Evolutionary conservation across 352 stramenopile species (phyloP).

Genomic region (Phytophthora capsici): DNA sequence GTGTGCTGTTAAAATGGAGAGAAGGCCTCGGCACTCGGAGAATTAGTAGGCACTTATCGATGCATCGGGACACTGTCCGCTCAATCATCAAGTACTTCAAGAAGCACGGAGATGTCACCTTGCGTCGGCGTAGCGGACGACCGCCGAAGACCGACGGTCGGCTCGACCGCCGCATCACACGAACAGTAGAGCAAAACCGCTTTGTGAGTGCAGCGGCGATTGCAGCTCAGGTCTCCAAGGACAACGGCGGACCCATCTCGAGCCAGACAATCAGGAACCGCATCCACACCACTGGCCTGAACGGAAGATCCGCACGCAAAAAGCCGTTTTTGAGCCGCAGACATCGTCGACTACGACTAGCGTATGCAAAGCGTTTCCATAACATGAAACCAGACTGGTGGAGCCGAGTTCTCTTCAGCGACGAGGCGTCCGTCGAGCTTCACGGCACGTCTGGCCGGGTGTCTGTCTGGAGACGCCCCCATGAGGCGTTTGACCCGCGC

Average conservation of each 20-base stretch:
- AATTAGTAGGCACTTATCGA: background rate
- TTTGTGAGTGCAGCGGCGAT: background rate
- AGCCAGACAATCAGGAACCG: background rate
- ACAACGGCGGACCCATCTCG: no score
- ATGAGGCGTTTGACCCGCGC: background rate
- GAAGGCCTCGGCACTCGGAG: background rate
- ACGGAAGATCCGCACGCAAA: background rate
- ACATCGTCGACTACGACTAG: background rate
- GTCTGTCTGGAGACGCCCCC: background rate
- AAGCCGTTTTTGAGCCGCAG: slow-evolving; percentile 7
- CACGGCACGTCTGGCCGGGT: no score
- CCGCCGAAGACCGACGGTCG: no score
- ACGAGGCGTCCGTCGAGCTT: no score
- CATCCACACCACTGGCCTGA: background rate
- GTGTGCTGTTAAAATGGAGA: background rate
- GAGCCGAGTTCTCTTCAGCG: background rate
- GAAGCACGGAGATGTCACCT: background rate
- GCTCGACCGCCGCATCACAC: background rate
- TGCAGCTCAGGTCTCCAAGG: background rate
- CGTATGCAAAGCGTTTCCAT: background rate
- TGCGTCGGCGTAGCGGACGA: background rate
- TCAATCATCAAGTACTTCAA: background rate
- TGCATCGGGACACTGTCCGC: background rate
- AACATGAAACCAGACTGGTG: background rate
- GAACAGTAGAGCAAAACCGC: background rate